phyloP scores from a whole-genome alignment of 257 asterid genomes.

The Solanum neorickii region DNA sequence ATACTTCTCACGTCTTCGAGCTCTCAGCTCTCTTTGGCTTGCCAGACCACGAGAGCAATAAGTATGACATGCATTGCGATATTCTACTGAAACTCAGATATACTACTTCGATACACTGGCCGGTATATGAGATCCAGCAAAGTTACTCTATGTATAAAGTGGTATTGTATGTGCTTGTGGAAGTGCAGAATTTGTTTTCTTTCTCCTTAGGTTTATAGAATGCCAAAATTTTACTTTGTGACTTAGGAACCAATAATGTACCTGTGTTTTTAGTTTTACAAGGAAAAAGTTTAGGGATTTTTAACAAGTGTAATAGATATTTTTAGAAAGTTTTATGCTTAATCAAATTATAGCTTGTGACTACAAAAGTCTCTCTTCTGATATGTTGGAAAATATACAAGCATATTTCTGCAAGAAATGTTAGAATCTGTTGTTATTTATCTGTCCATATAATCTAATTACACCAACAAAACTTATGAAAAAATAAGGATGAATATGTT shows the following conservation, averaged over 20 bases:
- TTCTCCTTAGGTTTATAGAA: not conserved
- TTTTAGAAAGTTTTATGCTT: not conserved
- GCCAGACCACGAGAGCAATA: slow-evolving; percentile 78
- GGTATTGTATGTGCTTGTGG: not conserved
- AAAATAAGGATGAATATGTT: not conserved
- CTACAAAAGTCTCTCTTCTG: not conserved
- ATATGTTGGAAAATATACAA: not conserved
- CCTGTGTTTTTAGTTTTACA: not conserved
- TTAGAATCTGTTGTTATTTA: not conserved
- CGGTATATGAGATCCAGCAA: not conserved
- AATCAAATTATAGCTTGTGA: not conserved
- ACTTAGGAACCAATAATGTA: not conserved
- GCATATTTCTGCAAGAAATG: not conserved
- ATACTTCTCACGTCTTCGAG: slow-evolving; percentile 80
- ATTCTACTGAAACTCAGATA: not conserved
- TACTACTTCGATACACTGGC: not conserved
- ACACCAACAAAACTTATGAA: not conserved
- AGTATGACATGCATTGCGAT: not conserved
- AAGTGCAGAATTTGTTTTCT: not conserved
- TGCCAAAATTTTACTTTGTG: not conserved
- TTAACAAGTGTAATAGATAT: not conserved
- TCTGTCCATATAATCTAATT: not conserved
- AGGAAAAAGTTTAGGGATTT: not conserved
- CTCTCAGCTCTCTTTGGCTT: slow-evolving; percentile 91
- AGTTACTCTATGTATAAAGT: not conserved